Base-by-base conservation (phyloP, 208 protist species). In the Leishmania lainsoni region DNA sequence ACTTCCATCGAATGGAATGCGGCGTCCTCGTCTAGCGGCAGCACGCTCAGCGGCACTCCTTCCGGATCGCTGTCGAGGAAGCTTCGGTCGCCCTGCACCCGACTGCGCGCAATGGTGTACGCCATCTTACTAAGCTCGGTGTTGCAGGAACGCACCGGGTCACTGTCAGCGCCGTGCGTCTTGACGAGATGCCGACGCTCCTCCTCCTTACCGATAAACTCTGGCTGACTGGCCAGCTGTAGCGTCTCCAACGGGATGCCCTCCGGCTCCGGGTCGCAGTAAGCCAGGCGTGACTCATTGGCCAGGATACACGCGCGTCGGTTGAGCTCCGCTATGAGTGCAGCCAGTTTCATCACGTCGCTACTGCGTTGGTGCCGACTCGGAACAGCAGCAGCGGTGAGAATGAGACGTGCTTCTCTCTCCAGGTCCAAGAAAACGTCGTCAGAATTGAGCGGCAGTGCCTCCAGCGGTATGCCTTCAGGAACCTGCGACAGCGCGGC, bases 391-490 rank as follows among this genome's bases (percentile, higher is more conserved):
- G n/a, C 16, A 32, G 56, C 56, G 29, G 48, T 84, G 77, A 5
- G 77, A 5, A 90, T n/a, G 35, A 35, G 54, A 76, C 89, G 83
- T 9, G 89, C 90, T 29, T 91, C 90, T 74, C 76, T 71, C 75
- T 95, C 92, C 32, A 92, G 68, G 17, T 51, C 77, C 54, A 85
- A 82, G 58, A 90, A 90, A 68, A 79, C 75, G 2, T 76, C 65
- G 72, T 95, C 92, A 8, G 87, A 78, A 80, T 95, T 89, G 59
- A 93, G 73, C 48, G 88, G 87, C 69, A 95, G 70, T 39, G 83
- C 75, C 5, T 56, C 54, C 45, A 95, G 76, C 14, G 92, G 92
- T 26, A 95, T 84, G 39, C 90, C 90, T 65, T 91, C 84, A 26
- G 89, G 90, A 17, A 39, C 63, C 78, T 86, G 83, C 73, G 90